Percentiles rank a stretch among this genome's conserved stretches.
These are phyloP conservation scores for Mycena galopus DNA, from an alignment of 768 basidiomycete species.

Conservation along the genomic window DNA sequence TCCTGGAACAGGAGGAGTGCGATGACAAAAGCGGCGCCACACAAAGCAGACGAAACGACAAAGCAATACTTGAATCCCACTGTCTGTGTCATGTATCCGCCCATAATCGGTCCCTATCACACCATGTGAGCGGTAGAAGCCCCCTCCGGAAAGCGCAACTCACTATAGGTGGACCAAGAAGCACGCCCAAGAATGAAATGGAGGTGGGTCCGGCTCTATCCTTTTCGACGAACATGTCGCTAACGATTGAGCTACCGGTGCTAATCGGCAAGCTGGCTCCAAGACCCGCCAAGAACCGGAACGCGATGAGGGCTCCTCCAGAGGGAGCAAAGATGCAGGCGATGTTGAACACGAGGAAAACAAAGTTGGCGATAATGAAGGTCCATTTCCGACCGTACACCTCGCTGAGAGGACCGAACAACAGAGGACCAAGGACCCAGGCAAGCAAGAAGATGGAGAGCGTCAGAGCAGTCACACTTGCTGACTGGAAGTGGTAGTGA, in stretches of 20 bases:
- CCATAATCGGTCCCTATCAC: background rate
- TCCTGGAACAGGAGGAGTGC: background rate
- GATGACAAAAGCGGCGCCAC: background rate
- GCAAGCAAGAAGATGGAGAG: background rate
- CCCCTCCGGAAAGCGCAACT: no score
- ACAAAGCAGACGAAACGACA: background rate
- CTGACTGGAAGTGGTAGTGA: background rate
- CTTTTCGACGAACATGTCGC: no score
- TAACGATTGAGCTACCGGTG: no score
- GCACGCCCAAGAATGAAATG: background rate
- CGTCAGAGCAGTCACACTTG: background rate
- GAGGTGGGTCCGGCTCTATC: no score
- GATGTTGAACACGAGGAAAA: background rate
- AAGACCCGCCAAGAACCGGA: no score
- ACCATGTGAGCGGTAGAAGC: no score
- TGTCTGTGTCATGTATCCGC: background rate
- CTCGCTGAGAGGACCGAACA: background rate
- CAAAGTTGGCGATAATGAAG: background rate
- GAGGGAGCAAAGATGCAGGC: no score
- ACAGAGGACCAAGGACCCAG: background rate
- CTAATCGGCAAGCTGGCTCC: no score
- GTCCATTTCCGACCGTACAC: background rate
- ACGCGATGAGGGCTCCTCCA: no score
- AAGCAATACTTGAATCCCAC: background rate
- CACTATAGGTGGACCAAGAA: background rate